Evolutionary conservation across 345 rosid genomes (phyloP), one percentile per base, ranked within the genome.

Genomic region (Populus deltoides): DNA sequence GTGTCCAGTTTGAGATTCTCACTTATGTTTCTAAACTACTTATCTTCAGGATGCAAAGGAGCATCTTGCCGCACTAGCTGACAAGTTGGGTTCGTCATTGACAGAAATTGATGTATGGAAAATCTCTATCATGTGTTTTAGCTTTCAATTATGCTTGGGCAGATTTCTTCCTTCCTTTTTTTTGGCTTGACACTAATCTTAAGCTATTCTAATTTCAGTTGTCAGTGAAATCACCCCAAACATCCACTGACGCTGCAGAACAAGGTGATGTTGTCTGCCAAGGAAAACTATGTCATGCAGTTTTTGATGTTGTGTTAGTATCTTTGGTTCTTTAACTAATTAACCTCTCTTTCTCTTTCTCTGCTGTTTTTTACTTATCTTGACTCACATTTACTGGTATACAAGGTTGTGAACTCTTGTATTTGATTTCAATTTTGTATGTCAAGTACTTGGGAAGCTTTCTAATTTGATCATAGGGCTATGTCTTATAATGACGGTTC

Each of bases 1-100:
- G 2, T 24, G 29, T 55, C 27, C 80, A 13, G 51, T 77, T 77
- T 22, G 9, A 25, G 12, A 41, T 33, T 68, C 66, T 29, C 13
- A 68, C 25, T 47, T 36, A 3, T 61, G 13, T 17, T 72, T n/a
- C 6, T 51, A 35, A 65, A 69, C 8, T 62, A 68, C 57, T 20
- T 39, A 62, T 47, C 78, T 86, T 65, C 92, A 96, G 99, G 99
- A 96, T 81, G 98, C 97, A 68, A 96, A 93, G 87, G 97, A 92
- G 89, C 97, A 93, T 87, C 95, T 96, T 75, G 90, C 90, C 67
- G 98, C 99, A 8, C 77, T 96, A 83, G 99, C 94, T 61, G 95
- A 93, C 90, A 88, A 92, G 89, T 90, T 96, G 87, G 98, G 97
- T 78, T 77, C 90, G n/a, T 91, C 98, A 63, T 87, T 96, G 82